Percentiles rank a stretch among this genome's conserved stretches.
These are phyloP conservation scores for Vitis hybrid DNA, from an alignment of 177 flowering plant genomes.

Conservation along the genomic window DNA sequence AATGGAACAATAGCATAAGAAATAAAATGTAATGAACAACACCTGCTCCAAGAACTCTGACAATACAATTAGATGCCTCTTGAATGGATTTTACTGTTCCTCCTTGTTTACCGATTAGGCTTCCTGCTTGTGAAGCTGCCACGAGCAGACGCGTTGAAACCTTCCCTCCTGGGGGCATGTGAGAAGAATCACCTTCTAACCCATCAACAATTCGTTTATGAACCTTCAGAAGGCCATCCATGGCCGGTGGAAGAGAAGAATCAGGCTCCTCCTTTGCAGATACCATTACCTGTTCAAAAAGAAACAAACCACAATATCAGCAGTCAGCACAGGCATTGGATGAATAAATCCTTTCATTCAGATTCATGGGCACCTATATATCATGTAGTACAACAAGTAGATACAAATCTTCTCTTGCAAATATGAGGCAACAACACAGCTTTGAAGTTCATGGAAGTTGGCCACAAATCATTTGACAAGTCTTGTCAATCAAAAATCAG, in stretches of 20 bases:
- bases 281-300: conserved; percentile 72
- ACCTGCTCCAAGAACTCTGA: conserved; percentile 92
- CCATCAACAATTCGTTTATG: conserved; percentile 83
- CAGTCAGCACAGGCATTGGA: background rate
- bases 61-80: conserved; percentile 70
- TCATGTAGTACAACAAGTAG: no score
- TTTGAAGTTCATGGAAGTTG: no score
- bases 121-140: conserved; percentile 89
- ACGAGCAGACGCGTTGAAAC: conserved; percentile 75
- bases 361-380: background rate
- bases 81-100: conserved; percentile 88
- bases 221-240: conserved; percentile 88
- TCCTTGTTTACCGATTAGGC: conserved; percentile 94
- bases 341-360: background rate
- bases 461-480: no score
- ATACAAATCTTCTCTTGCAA: no score
- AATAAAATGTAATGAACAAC: background rate
- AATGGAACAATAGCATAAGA: background rate
- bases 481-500: no score
- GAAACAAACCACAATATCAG: conserved; percentile 14
- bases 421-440: no score
- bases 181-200: conserved; percentile 62
- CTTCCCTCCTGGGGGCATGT: conserved; percentile 47
- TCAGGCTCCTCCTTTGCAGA: conserved; percentile 95
- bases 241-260: conserved; percentile 76